Evolutionary conservation across 129 eudicot species (phyloP).

Genomic region (Helichrysum umbraculigerum): DNA sequence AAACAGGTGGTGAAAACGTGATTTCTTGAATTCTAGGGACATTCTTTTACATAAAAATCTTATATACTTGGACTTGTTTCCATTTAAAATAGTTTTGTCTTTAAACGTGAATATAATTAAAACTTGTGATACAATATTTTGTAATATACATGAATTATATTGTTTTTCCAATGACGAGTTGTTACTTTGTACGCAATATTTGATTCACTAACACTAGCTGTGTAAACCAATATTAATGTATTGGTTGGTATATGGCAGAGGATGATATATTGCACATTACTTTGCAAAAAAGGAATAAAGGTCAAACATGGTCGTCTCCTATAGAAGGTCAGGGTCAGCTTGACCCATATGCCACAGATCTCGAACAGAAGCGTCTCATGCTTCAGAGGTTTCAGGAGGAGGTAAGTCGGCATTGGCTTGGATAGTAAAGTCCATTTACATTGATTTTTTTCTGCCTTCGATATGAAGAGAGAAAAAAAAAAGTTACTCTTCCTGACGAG

Average conservation of each 20-base stretch:
- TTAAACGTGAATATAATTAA: neutral
- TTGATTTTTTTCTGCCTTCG: neutral
- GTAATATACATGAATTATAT: neutral
- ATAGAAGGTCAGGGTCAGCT: slow-evolving; percentile 87
- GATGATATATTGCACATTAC: slow-evolving; percentile 90
- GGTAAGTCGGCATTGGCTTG: slow-evolving; percentile 35
- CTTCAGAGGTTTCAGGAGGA: slow-evolving; percentile 97
- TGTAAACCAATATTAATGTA: slow-evolving; percentile 10
- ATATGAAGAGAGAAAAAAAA: no score
- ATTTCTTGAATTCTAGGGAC: neutral
- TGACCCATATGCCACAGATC: slow-evolving; percentile 76
- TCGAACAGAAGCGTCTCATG: slow-evolving; percentile 97
- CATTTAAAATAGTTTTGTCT: neutral
- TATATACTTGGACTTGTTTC: neutral
- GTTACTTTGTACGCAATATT: neutral
- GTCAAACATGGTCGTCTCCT: slow-evolving; percentile 95
- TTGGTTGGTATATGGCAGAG: slow-evolving; percentile 50
- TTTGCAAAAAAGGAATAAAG: slow-evolving; percentile 89
- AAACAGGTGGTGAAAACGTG: neutral
- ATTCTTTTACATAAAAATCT: neutral
- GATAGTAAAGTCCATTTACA: neutral
- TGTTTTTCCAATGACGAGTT: neutral
- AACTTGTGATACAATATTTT: neutral
- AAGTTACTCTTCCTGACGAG: neutral
- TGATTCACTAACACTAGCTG: neutral